Evolutionary conservation across 805 yeast species (phyloP).

Genomic region (Saturnispora hagleri): DNA sequence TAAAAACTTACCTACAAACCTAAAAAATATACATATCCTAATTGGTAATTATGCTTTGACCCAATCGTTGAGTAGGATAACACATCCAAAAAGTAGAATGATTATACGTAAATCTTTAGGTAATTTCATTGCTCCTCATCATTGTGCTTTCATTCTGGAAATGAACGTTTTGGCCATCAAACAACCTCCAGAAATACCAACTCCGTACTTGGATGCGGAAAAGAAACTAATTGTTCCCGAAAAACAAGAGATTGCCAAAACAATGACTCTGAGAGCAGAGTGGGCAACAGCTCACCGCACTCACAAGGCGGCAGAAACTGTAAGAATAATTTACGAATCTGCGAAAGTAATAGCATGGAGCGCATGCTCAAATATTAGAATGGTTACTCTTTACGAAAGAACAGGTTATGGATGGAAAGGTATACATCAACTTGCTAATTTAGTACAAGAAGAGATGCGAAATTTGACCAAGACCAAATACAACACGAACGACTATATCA

Average conservation of each 20-base stretch:
- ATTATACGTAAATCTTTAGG: constrained; percentile 12
- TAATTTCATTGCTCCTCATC: constrained; percentile 22
- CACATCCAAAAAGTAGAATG: constrained; percentile 17
- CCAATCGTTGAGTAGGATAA: constrained; percentile 15
- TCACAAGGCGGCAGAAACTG: constrained; percentile 34
- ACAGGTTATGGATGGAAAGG: constrained; percentile 26
- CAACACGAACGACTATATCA: constrained; percentile 16
- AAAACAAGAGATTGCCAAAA: constrained; percentile 27
- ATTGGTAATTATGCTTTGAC: constrained; percentile 12
- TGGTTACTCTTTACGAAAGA: constrained; percentile 22
- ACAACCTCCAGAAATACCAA: constrained; percentile 36
- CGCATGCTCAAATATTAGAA: constrained; percentile 18
- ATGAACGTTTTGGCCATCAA: constrained; percentile 22
- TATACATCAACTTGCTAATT: constrained; percentile 16
- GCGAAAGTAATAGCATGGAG: constrained; percentile 28
- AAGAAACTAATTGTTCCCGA: constrained; percentile 32
- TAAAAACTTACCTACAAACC: not conserved
- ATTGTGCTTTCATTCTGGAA: constrained; percentile 28
- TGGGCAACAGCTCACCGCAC: constrained; percentile 31
- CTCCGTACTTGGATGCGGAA: constrained; percentile 35
- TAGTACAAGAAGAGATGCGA: constrained; percentile 21
- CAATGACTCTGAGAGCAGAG: constrained; percentile 28
- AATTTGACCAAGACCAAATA: constrained; percentile 14
- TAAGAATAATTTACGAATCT: constrained; percentile 30
- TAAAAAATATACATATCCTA: constrained; percentile 12